A percentile compares a stretch with the other conserved stretches of the same genome.
phyloP scores from a whole-genome alignment of 306 rosid species.

The Dicorynia guianensis region DNA sequence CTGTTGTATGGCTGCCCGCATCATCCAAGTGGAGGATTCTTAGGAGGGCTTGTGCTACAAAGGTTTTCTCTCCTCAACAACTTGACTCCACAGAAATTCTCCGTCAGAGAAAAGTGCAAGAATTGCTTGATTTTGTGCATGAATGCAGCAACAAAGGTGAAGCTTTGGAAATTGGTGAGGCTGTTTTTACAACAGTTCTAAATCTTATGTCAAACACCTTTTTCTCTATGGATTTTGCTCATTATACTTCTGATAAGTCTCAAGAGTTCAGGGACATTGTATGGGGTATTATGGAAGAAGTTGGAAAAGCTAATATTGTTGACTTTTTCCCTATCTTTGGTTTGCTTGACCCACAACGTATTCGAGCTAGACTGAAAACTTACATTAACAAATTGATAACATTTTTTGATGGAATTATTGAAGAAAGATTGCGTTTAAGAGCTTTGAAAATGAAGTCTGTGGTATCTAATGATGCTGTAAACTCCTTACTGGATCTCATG shows the following conservation, averaged over 20 bases:
- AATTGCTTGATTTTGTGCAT: conserved; percentile 19
- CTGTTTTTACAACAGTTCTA: neutral
- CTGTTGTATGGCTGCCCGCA: neutral
- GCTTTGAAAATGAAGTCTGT: neutral
- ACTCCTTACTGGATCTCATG: conserved; percentile 20
- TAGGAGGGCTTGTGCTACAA: conserved; percentile 34
- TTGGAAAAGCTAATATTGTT: conserved; percentile 34
- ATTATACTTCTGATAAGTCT: conserved; percentile 11
- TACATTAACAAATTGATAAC: neutral
- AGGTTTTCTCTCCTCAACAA: conserved; percentile 23
- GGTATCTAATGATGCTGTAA: conserved; percentile 21
- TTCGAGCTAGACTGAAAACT: neutral
- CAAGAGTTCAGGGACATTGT: conserved; percentile 22
- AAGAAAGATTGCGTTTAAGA: conserved; percentile 24
- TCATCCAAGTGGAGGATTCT: conserved; percentile 25
- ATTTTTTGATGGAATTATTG: conserved; percentile 37
- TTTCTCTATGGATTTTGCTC: conserved; percentile 30
- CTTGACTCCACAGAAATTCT: conserved; percentile 29
- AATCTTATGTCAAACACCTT: conserved; percentile 29
- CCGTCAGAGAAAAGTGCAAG: conserved; percentile 18
- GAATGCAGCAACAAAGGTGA: conserved; percentile 17
- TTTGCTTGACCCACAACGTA: conserved; percentile 31
- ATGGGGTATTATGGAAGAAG: conserved; percentile 3
- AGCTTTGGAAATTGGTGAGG: conserved; percentile 34
- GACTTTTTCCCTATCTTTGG: conserved; percentile 32